Conservation (phyloP, 176 grass and related monocot genomes). For the Musa itinerans region DNA sequence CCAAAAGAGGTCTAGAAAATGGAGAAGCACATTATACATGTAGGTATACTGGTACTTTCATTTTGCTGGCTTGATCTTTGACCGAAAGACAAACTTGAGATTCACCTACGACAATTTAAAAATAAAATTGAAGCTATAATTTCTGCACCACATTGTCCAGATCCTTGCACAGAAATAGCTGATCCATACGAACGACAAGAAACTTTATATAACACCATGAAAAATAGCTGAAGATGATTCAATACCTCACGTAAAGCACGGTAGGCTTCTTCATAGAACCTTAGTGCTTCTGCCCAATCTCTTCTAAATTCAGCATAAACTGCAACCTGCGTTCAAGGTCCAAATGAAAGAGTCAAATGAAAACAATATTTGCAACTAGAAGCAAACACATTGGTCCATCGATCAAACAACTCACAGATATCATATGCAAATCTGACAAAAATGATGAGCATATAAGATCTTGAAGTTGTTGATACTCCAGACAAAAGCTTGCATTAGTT, state of each 20-base stretch:
- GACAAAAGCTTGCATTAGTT: neutral
- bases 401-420: neutral
- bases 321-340: constrained; percentile 49
- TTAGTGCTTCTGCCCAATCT: constrained; percentile 87
- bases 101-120: neutral
- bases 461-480: neutral
- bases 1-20: neutral
- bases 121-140: neutral
- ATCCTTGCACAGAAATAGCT: neutral
- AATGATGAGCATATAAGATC: neutral
- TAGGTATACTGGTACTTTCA: neutral
- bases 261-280: constrained; percentile 91
- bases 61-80: neutral
- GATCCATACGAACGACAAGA: neutral
- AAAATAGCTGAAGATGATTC: constrained; percentile 17
- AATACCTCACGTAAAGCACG: constrained; percentile 77
- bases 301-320: constrained; percentile 90
- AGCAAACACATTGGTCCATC: neutral
- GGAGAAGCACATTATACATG: neutral
- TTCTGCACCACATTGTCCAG: neutral
- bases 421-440: neutral
- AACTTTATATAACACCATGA: neutral
- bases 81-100: neutral
- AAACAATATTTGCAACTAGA: neutral
- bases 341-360: constrained; percentile 1